A percentile compares a stretch with the other conserved stretches of the same genome.
phyloP scores from a whole-genome alignment of 2,329 filamentous ascomycete genomes.

The Hypoxylon sp. region DNA sequence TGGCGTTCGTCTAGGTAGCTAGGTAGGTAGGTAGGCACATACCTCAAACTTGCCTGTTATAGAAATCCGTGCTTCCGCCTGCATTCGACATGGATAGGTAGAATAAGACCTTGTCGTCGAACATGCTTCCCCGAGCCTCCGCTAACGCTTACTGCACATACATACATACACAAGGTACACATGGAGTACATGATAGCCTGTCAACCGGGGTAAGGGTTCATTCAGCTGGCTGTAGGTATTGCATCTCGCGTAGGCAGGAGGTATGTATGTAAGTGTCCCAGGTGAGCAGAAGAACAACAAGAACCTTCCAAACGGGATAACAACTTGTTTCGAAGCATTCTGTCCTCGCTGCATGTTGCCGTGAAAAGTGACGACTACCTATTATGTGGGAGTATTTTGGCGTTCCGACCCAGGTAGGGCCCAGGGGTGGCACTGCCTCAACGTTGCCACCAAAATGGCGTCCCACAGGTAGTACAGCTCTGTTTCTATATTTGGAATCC shows the following conservation, averaged over 20 bases:
- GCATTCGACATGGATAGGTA: constrained; percentile 4
- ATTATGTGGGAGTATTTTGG: constrained; percentile 1
- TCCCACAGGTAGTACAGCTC: constrained; percentile 20
- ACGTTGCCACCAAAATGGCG: constrained; percentile 26
- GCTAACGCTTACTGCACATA: background rate
- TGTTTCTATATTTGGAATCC: constrained; percentile 35
- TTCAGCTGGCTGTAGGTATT: constrained; percentile 1
- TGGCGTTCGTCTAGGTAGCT: constrained; percentile 7
- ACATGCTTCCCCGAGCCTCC: constrained; percentile 16
- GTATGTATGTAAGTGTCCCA: no score
- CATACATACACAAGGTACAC: no score
- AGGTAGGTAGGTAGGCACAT: background rate
- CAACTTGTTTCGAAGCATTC: constrained; percentile 23
- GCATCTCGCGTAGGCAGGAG: background rate
- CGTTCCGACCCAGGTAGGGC: constrained; percentile 1
- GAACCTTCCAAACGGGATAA: constrained; percentile 5
- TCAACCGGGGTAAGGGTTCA: constrained; percentile 5
- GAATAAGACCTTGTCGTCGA: constrained; percentile 18
- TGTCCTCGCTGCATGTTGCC: constrained; percentile 6
- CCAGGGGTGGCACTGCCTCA: constrained; percentile 36
- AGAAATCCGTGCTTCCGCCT: constrained; percentile 7
- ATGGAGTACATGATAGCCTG: background rate
- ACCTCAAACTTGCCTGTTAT: constrained; percentile 17
- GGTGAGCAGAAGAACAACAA: no score
- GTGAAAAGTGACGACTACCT: constrained; percentile 4